A percentile compares a stretch with the other conserved stretches of the same genome.
phyloP scores from a whole-genome alignment of 768 basidiomycete species.

The Naganishia randhawae region DNA sequence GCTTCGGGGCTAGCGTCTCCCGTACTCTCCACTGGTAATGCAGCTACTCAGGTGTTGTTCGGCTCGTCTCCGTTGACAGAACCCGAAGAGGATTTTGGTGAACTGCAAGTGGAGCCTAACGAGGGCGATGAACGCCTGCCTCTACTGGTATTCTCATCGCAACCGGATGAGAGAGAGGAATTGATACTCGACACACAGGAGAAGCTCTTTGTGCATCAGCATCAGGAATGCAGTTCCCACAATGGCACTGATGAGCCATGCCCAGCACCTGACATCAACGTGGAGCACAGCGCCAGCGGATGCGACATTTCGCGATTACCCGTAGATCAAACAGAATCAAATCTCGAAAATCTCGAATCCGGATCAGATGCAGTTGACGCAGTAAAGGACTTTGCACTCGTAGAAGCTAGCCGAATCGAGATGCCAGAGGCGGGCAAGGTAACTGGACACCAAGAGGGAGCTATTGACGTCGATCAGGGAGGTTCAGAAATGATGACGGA shows the following conservation, averaged over 20 bases:
- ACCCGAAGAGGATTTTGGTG: background rate
- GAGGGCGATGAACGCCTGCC: background rate
- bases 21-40: background rate
- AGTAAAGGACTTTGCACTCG: background rate
- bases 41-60: slow-evolving; percentile 3
- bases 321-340: background rate
- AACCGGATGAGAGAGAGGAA: slow-evolving; percentile 4
- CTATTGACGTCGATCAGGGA: background rate
- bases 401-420: background rate
- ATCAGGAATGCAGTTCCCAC: background rate
- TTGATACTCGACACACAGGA: background rate
- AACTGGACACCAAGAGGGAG: background rate
- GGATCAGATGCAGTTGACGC: background rate
- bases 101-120: background rate
- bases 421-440: background rate
- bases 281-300: background rate
- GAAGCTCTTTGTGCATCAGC: background rate
- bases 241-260: background rate
- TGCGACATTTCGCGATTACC: background rate
- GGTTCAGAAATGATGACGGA: background rate
- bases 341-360: background rate
- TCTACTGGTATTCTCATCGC: background rate
- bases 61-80: slow-evolving; percentile 16
- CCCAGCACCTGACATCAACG: background rate
- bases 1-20: background rate